phyloP scores from a whole-genome alignment of 352 stramenopile species.

The Phytophthora sojae region DNA sequence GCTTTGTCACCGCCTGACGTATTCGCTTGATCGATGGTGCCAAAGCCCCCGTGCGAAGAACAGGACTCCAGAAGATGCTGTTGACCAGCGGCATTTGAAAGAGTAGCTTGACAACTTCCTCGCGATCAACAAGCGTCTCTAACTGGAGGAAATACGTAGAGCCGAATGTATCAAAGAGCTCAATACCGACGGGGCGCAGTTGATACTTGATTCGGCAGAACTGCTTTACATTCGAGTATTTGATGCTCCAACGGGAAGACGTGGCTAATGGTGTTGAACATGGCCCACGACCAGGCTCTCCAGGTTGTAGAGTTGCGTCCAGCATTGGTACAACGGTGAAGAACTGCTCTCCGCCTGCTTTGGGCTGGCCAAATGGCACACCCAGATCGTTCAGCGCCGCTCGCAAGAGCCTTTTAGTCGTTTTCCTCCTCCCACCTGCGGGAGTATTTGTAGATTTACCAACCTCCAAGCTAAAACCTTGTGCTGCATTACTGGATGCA shows the following conservation, averaged over 20 bases:
- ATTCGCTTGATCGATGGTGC: conserved; percentile 75
- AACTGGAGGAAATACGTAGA: conserved; percentile 81
- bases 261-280: background rate
- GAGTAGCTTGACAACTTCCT: conserved; percentile 74
- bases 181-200: conserved; percentile 74
- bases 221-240: conserved; percentile 72
- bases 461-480: background rate
- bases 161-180: conserved; percentile 77
- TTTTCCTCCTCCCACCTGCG: conserved; percentile 43
- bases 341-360: conserved; percentile 37
- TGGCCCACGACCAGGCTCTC: background rate
- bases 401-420: conserved; percentile 58
- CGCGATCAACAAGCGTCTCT: conserved; percentile 56
- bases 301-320: background rate
- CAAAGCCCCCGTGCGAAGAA: conserved; percentile 68
- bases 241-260: conserved; percentile 65
- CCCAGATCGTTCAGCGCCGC: conserved; percentile 63
- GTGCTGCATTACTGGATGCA: background rate
- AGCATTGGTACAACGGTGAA: conserved; percentile 60
- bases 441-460: conserved; percentile 10
- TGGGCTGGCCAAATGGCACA: conserved; percentile 53
- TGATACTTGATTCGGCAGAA: conserved; percentile 87
- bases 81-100: conserved; percentile 87
- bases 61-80: conserved; percentile 81
- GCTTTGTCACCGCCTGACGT: conserved; percentile 72